Conservation (phyloP, 306 rosid species). For the Leucaena leucocephala region DNA sequence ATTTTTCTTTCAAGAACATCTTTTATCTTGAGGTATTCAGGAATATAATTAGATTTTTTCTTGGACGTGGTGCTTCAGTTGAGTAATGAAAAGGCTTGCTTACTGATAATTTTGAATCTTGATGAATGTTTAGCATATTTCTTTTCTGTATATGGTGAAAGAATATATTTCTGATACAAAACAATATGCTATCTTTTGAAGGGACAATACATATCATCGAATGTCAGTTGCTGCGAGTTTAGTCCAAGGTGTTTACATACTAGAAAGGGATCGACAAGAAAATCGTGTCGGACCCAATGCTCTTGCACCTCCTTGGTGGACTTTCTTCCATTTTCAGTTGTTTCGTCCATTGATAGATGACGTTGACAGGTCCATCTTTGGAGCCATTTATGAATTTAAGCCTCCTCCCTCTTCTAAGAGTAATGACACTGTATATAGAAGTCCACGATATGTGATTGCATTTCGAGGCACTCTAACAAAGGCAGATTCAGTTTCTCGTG, state of each 20-base stretch:
- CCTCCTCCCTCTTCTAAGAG: constrained; percentile 58
- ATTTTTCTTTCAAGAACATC: neutral
- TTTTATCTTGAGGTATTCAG: neutral
- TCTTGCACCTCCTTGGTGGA: constrained; percentile 88
- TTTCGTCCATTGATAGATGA: constrained; percentile 69
- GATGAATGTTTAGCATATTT: constrained; percentile 7
- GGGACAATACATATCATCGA: constrained; percentile 71
- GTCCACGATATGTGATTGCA: constrained; percentile 76
- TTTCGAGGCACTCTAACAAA: constrained; percentile 80
- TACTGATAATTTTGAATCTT: neutral
- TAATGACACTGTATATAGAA: constrained; percentile 51
- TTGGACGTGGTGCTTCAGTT: constrained; percentile 14
- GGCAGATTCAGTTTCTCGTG: constrained; percentile 63
- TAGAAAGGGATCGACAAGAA: constrained; percentile 79
- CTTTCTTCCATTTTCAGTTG: constrained; percentile 76
- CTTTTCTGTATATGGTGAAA: constrained; percentile 5
- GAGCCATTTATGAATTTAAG: constrained; percentile 80
- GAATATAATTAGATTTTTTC: constrained; percentile 2
- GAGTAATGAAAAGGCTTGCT: constrained; percentile 14
- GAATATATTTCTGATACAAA: constrained; percentile 23
- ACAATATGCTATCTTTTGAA: constrained; percentile 33
- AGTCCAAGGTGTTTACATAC: constrained; percentile 85
- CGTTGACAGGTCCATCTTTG: constrained; percentile 79
- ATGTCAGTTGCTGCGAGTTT: constrained; percentile 88
- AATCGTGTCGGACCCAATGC: constrained; percentile 64